phyloP scores from a whole-genome alignment of 352 stramenopile genomes.

The Globisporangium mamillatum region DNA sequence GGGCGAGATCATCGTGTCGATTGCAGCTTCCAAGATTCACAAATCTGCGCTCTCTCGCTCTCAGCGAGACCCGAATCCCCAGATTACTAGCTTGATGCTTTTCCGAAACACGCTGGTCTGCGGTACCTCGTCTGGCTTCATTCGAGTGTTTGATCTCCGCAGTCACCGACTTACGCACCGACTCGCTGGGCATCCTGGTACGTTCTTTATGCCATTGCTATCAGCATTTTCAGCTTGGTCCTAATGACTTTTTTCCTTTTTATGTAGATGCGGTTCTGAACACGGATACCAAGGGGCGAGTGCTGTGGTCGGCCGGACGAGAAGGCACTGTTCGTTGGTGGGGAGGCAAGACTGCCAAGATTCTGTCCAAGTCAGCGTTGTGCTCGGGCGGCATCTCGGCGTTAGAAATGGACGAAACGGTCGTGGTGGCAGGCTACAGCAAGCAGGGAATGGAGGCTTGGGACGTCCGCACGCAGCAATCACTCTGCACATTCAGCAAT shows the following conservation, averaged over 20 bases:
- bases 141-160: conserved; percentile 84
- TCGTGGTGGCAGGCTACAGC: conserved; percentile 81
- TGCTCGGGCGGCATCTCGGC: conserved; percentile 72
- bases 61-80: conserved; percentile 53
- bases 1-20: conserved; percentile 77
- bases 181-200: conserved; percentile 82
- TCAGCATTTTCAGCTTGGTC: not conserved
- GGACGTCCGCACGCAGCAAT: conserved; percentile 86
- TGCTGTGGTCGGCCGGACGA: conserved; percentile 81
- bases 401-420: conserved; percentile 88
- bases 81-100: conserved; percentile 88
- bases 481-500: conserved; percentile 83
- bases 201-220: not conserved
- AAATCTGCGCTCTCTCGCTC: conserved; percentile 73
- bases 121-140: conserved; percentile 84
- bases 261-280: conserved; percentile 72
- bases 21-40: conserved; percentile 80
- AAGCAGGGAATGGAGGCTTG: conserved; percentile 85
- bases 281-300: conserved; percentile 80
- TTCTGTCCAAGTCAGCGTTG: conserved; percentile 79
- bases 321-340: conserved; percentile 86
- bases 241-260: not conserved
- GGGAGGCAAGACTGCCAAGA: conserved; percentile 86
- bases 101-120: conserved; percentile 86
- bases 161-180: conserved; percentile 78